Evolutionary conservation across 495 filamentous ascomycete genomes (phyloP).

Genomic region (Terfezia boudieri): DNA sequence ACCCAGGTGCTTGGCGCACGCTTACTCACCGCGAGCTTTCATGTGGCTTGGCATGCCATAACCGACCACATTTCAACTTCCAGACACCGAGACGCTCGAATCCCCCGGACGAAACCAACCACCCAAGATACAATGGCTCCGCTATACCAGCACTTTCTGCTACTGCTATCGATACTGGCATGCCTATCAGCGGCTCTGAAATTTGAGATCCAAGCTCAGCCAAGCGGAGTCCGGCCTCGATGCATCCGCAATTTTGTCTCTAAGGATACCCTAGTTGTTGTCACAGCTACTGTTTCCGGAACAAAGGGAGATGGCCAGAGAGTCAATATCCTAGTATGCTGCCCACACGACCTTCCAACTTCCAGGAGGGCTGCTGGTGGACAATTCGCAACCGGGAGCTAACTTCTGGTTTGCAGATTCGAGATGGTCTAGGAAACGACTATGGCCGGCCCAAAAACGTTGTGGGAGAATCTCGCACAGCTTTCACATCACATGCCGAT

Average conservation of each 20-base stretch:
- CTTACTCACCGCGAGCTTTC: too few relatives aligned
- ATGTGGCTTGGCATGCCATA: too few relatives aligned
- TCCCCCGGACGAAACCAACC: too few relatives aligned
- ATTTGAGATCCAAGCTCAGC: constrained; percentile 67
- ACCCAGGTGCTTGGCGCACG: too few relatives aligned
- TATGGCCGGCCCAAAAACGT: constrained; percentile 81
- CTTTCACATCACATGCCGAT: constrained; percentile 88
- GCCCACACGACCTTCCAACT: not conserved
- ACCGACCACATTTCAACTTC: too few relatives aligned
- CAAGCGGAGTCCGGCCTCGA: constrained; percentile 41
- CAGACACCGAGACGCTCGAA: too few relatives aligned
- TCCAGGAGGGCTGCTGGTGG: not conserved
- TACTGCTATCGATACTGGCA: constrained; percentile 19
- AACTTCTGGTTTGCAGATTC: constrained; percentile 37
- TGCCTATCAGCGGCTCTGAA: constrained; percentile 57
- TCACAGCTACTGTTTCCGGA: constrained; percentile 77
- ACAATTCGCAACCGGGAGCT: not conserved
- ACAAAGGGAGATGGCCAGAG: constrained; percentile 75
- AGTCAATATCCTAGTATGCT: constrained; percentile 85
- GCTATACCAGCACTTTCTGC: too few relatives aligned
- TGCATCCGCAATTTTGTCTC: constrained; percentile 94
- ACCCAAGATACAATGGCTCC: too few relatives aligned
- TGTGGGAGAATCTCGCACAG: constrained; percentile 72
- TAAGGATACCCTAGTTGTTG: constrained; percentile 87
- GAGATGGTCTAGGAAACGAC: constrained; percentile 84